A percentile compares a stretch with the other conserved stretches of the same genome.
Evolutionary conservation across 768 basidiomycete species (phyloP).

Genomic region (Podaxis mareebaensis): DNA sequence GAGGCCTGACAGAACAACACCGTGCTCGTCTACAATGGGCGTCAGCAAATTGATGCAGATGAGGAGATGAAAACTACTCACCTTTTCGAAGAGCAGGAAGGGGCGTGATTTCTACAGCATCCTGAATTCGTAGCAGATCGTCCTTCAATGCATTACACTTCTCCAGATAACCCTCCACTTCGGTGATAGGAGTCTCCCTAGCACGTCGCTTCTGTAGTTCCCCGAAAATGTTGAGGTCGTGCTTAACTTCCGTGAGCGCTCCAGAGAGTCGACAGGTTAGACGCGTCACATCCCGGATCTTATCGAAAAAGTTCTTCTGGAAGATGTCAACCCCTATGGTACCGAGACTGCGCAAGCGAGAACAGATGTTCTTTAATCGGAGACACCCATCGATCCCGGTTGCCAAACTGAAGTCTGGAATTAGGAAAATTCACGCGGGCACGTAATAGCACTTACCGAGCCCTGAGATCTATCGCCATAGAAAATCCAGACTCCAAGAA

Average conservation of each 20-base stretch:
- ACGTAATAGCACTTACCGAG: constrained; percentile 50
- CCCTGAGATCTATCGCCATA: constrained; percentile 61
- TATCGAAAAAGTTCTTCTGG: constrained; percentile 18
- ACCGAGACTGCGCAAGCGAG: constrained; percentile 17
- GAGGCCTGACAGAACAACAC: background rate
- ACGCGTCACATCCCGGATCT: constrained; percentile 23
- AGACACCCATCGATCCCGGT: background rate
- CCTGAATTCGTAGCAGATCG: constrained; percentile 19
- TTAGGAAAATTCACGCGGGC: constrained; percentile 7
- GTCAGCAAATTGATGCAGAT: background rate
- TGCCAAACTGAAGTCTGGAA: constrained; percentile 11
- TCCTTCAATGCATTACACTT: constrained; percentile 30
- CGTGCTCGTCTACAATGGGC: constrained; percentile 8
- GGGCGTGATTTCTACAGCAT: constrained; percentile 26
- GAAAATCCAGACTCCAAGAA: constrained; percentile 80
- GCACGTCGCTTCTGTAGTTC: background rate
- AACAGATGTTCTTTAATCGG: background rate
- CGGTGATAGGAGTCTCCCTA: constrained; percentile 12
- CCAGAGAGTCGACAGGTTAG: constrained; percentile 30
- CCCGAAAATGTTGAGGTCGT: constrained; percentile 11
- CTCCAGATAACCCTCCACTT: constrained; percentile 24
- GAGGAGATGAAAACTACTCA: constrained; percentile 21
- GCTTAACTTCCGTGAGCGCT: constrained; percentile 31
- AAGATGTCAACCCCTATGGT: constrained; percentile 21
- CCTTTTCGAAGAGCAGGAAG: constrained; percentile 38